Conservation (phyloP, 306 rosid genomes). For the Pueraria montana region DNA sequence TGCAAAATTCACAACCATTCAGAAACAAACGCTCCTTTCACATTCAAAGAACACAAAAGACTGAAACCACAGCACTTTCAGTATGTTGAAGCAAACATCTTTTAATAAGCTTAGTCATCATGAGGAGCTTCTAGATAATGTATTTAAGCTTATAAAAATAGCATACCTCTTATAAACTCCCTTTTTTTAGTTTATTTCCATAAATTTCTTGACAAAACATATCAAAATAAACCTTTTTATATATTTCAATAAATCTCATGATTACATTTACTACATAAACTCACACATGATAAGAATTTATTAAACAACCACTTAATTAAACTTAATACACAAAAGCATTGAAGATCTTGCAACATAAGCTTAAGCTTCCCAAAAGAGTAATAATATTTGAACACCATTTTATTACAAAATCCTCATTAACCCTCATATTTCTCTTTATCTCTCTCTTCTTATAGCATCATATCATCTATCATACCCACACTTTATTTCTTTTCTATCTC, state of each 20-base stretch:
- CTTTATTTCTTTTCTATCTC: neutral
- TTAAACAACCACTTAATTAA: neutral
- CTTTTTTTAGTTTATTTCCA: neutral
- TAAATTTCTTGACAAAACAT: neutral
- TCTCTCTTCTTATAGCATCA: neutral
- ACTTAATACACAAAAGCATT: neutral
- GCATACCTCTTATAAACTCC: neutral
- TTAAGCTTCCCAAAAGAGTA: neutral
- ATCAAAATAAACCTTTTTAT: neutral
- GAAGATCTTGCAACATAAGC: neutral
- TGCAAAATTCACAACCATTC: constrained; percentile 43
- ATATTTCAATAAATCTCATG: neutral
- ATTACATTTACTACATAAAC: neutral
- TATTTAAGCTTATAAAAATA: neutral
- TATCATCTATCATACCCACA: neutral
- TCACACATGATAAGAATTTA: neutral
- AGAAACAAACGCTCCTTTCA: neutral
- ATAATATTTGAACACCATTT: neutral
- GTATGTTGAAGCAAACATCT: neutral
- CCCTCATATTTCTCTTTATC: neutral
- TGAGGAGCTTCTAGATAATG: neutral
- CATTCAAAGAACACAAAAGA: neutral
- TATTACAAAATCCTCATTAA: neutral
- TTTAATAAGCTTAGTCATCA: neutral
- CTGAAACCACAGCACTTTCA: neutral